Evolutionary conservation across 2,329 filamentous ascomycete species (phyloP), one percentile per base, ranked within the genome.

Genomic region (Sclerotinia sclerotiorum): DNA sequence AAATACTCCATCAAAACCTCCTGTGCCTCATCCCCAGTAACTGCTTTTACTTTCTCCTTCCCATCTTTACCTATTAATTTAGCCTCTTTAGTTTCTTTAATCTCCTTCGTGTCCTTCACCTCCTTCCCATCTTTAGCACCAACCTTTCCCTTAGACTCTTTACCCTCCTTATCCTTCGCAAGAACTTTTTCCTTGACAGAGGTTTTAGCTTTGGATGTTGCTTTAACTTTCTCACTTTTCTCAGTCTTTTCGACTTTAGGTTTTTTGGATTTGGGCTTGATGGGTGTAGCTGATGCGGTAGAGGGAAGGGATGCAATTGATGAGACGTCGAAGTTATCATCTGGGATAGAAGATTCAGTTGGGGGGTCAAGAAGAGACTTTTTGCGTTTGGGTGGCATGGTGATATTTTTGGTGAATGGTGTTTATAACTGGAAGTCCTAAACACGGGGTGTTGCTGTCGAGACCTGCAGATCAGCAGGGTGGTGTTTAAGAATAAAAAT

Each of bases 1-100:
- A 81, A 73, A 73, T 81, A 81, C 67, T 72, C 70, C 65, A 76
- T 63, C 54, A 81, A 77, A 55, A 80, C 60, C 46, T 75, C 72
- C 58, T 74, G 71, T 44, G 79, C 79, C 75, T 77, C 73, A 27
- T 77, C 74, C 6, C 74, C 75, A 21, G 68, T 74, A 32, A 77
- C 70, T 21, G 74, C 58, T 52, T 74, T 73, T 3, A 72, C 70
- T 56, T 75, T 77, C 68, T 74, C 75, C 69, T 75, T 75, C 48
- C 71, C 71, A 66, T 71, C 70, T 71, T 73, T 73, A 70, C 35
- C 27, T 11, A 64, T 46, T 24, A 51, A 24, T 44, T 44, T 67
- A 29, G 39, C 19, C 3, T 55, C 49, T 35, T 56, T 54, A 5
- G 32, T 3, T 5, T 65, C 62, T n/a, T 61, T 65, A 10, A 42